Evolutionary conservation across 352 stramenopile genomes (phyloP).

Genomic region (Peronospora destructor): DNA sequence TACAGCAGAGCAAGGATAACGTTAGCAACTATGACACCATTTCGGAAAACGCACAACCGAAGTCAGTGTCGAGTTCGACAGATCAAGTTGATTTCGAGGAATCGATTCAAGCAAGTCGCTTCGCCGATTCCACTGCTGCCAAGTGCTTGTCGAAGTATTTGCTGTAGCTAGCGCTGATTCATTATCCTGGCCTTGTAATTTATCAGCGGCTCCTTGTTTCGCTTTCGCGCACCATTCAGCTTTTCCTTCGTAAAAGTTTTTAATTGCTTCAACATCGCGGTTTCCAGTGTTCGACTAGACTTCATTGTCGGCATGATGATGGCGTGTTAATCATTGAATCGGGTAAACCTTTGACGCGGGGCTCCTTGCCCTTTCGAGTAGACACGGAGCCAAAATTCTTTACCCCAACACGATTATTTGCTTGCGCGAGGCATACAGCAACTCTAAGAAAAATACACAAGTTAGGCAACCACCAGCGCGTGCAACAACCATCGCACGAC

Average conservation of each 20-base stretch:
- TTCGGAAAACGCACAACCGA: background rate
- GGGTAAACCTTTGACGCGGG: slow-evolving; percentile 5
- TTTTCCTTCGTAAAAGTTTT: slow-evolving; percentile 45
- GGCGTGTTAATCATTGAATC: too few relatives aligned
- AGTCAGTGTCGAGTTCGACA: background rate
- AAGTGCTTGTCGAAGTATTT: slow-evolving; percentile 11
- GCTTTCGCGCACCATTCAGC: slow-evolving; percentile 39
- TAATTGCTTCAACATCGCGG: too few relatives aligned
- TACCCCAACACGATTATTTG: slow-evolving; percentile 24
- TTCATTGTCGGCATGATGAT: slow-evolving; percentile 9
- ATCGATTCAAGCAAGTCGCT: background rate
- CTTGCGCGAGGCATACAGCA: slow-evolving; percentile 20
- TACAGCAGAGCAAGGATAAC: slow-evolving; percentile 1
- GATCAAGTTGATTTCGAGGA: slow-evolving; percentile 2
- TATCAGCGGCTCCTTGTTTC: slow-evolving; percentile 30
- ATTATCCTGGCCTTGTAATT: slow-evolving; percentile 14
- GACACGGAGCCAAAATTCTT: slow-evolving; percentile 6
- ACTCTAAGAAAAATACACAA: too few relatives aligned
- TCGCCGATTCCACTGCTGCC: background rate
- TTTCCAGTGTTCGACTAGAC: too few relatives aligned
- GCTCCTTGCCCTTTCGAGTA: slow-evolving; percentile 11
- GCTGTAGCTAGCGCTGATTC: slow-evolving; percentile 11
- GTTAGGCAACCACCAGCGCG: too few relatives aligned
- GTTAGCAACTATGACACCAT: slow-evolving; percentile 15
- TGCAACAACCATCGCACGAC: background rate